Conservation (phyloP, 1,284 basidiomycete species). For the Bjerkandera adusta region DNA sequence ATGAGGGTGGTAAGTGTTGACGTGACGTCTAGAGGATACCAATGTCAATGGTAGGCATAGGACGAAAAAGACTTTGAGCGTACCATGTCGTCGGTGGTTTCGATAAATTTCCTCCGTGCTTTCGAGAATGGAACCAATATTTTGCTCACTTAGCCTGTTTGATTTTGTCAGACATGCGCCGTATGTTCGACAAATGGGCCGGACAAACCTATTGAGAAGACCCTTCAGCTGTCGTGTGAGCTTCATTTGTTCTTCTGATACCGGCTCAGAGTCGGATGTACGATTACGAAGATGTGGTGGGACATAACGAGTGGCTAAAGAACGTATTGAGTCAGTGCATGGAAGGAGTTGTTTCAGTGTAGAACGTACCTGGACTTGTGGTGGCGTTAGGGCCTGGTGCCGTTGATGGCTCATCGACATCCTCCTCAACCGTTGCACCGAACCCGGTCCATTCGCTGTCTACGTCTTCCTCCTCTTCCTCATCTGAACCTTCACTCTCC, state of each 20-base stretch:
- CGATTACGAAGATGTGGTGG: constrained; percentile 62
- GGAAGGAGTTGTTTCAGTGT: not conserved
- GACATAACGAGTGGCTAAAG: constrained; percentile 42
- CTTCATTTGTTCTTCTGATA: constrained; percentile 57
- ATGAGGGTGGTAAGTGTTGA: constrained; percentile 78
- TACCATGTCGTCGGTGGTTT: constrained; percentile 80
- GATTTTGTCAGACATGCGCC: constrained; percentile 4
- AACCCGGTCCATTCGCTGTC: constrained; percentile 28
- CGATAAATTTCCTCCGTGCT: constrained; percentile 81
- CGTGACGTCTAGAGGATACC: constrained; percentile 66
- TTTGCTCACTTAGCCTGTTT: constrained; percentile 88
- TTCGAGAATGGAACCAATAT: constrained; percentile 79
- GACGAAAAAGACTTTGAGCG: no score
- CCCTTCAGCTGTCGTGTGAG: constrained; percentile 84
- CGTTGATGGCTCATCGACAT: not conserved
- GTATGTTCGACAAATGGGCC: constrained; percentile 13
- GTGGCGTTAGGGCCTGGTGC: no score
- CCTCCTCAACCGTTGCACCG: constrained; percentile 5
- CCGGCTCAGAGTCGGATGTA: constrained; percentile 28
- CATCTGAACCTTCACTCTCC: constrained; percentile 8
- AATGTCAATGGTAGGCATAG: not conserved
- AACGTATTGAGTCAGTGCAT: not conserved
- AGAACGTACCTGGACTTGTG: no score
- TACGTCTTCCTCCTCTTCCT: constrained; percentile 19
- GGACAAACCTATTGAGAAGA: constrained; percentile 83